Percentiles rank a stretch among this genome's conserved stretches.
Evolutionary conservation across 1,284 basidiomycete genomes (phyloP).

Genomic region (Cronartium ribicola): DNA sequence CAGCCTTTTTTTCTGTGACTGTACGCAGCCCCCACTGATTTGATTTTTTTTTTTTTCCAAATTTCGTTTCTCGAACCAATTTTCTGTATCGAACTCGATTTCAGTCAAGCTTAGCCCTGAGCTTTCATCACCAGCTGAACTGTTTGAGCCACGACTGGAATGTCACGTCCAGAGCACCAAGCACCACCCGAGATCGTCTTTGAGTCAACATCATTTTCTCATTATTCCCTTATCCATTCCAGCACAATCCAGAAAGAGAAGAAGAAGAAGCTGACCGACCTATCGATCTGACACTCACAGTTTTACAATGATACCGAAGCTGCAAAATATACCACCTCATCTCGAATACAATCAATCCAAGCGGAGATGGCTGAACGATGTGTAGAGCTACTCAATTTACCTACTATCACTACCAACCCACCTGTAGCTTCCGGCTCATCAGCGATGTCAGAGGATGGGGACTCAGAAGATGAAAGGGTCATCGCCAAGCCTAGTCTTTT

Average conservation of each 20-base stretch:
- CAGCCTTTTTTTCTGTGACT: no score
- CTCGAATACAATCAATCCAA: slow-evolving; percentile 94
- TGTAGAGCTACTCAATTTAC: slow-evolving; percentile 80
- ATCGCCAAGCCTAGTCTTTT: slow-evolving; percentile 59
- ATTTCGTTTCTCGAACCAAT: no score
- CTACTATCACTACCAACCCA: slow-evolving; percentile 52
- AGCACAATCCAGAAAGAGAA: neutral
- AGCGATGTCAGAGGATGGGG: slow-evolving; percentile 5
- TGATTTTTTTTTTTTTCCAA: no score
- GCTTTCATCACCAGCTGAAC: neutral
- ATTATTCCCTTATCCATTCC: neutral
- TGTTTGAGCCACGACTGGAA: slow-evolving; percentile 51
- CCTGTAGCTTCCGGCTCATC: neutral
- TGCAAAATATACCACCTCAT: slow-evolving; percentile 91
- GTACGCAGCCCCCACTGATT: no score
- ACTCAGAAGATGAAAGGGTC: slow-evolving; percentile 39
- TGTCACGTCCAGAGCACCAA: slow-evolving; percentile 92
- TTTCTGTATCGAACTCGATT: no score
- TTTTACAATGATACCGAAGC: slow-evolving; percentile 96
- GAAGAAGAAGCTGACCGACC: slow-evolving; percentile 10
- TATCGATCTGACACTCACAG: slow-evolving; percentile 54
- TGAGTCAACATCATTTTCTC: slow-evolving; percentile 40
- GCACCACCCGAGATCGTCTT: slow-evolving; percentile 93
- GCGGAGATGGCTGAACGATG: slow-evolving; percentile 97
- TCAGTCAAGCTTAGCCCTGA: no score